phyloP scores from a whole-genome alignment of 2,329 filamentous ascomycete genomes.

The Trichoderma sp. region DNA sequence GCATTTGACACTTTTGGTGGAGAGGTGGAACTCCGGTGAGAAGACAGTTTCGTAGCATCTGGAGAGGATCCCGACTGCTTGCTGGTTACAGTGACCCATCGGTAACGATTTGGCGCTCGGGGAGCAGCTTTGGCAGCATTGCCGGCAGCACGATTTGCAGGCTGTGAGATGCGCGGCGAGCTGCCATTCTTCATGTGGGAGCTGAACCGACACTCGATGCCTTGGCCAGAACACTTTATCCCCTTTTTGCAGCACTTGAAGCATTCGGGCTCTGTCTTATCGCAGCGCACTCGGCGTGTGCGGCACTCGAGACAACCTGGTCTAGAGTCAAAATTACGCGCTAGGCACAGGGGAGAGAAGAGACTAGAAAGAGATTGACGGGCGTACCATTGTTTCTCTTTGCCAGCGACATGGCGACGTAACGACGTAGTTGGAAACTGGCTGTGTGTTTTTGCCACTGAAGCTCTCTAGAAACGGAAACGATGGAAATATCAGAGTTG shows the following conservation, averaged over 20 bases:
- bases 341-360: background rate
- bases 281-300: constrained; percentile 16
- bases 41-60: background rate
- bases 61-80: constrained; percentile 1
- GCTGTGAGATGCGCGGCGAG: background rate
- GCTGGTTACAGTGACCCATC: constrained; percentile 11
- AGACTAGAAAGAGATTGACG: background rate
- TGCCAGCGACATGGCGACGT: constrained; percentile 5
- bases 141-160: background rate
- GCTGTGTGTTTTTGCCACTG: background rate
- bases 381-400: constrained; percentile 13
- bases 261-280: constrained; percentile 14
- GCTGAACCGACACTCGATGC: constrained; percentile 13
- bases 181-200: constrained; percentile 7
- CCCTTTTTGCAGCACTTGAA: constrained; percentile 17
- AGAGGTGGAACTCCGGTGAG: background rate
- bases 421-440: background rate
- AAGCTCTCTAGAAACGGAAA: background rate
- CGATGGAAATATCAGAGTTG: background rate
- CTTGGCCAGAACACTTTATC: constrained; percentile 11
- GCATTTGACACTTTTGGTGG: background rate
- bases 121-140: background rate
- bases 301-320: constrained; percentile 14
- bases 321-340: background rate
- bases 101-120: background rate